These are phyloP conservation scores for Cladosporium sp. DNA, from an alignment of 2,329 filamentous ascomycete genomes.

Conservation along the genomic window DNA sequence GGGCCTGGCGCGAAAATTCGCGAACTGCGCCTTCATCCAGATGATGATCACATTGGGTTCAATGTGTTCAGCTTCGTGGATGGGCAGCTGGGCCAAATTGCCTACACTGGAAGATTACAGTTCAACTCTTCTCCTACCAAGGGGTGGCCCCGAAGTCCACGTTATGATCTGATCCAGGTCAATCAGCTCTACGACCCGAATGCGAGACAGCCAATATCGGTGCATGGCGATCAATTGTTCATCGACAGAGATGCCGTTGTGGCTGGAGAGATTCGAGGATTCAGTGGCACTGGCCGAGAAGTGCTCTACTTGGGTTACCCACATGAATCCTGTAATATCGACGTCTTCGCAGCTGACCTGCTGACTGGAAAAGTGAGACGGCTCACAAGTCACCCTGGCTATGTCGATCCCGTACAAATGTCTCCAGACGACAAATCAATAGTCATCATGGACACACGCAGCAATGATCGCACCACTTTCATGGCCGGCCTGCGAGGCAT, in stretches of 20 bases:
- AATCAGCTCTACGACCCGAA: slow-evolving; percentile 31
- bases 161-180: slow-evolving; percentile 40
- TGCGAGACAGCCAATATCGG: slow-evolving; percentile 19
- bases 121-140: slow-evolving; percentile 36
- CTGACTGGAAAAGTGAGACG: slow-evolving; percentile 38
- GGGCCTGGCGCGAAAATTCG: slow-evolving; percentile 33
- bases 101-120: slow-evolving; percentile 36
- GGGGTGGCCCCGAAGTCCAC: slow-evolving; percentile 27
- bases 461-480: slow-evolving; percentile 40
- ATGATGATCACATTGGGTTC: slow-evolving; percentile 41
- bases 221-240: slow-evolving; percentile 26
- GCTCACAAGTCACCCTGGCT: slow-evolving; percentile 42
- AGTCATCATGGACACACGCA: slow-evolving; percentile 42
- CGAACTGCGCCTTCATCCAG: slow-evolving; percentile 45
- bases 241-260: slow-evolving; percentile 31
- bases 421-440: slow-evolving; percentile 42
- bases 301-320: slow-evolving; percentile 40
- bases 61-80: slow-evolving; percentile 33
- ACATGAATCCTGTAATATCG: slow-evolving; percentile 42
- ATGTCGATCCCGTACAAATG: slow-evolving; percentile 40
- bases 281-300: slow-evolving; percentile 39
- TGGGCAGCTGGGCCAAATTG: slow-evolving; percentile 25
- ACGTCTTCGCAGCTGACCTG: slow-evolving; percentile 41
- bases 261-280: slow-evolving; percentile 44
- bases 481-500: slow-evolving; percentile 38